Evolutionary conservation across 768 basidiomycete genomes (phyloP).

Genomic region (Kwoniella newhampshirensis): DNA sequence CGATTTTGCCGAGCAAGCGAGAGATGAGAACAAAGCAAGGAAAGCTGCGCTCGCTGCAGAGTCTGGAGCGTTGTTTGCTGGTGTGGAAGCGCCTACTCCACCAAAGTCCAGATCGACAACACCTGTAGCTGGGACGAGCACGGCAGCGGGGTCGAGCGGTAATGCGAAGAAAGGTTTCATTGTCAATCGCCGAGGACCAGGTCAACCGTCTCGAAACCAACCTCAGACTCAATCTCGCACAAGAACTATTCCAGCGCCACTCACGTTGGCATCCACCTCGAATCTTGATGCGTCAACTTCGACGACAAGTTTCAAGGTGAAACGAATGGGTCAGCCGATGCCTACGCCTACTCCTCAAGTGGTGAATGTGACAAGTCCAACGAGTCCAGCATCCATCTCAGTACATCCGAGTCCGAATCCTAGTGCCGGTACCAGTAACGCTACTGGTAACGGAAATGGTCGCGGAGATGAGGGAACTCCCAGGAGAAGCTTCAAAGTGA

Average conservation of each 20-base stretch:
- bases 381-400: slow-evolving; percentile 1
- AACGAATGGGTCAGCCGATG: slow-evolving; percentile 14
- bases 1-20: slow-evolving; percentile 24
- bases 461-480: background rate
- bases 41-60: slow-evolving; percentile 44
- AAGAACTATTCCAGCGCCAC: no score
- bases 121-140: background rate
- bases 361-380: background rate
- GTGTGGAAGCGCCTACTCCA: slow-evolving; percentile 32
- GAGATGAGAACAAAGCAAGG: slow-evolving; percentile 46
- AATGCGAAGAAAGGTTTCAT: slow-evolving; percentile 23
- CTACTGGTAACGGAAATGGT: slow-evolving; percentile 1
- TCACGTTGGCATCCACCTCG: no score
- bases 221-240: no score
- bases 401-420: slow-evolving; percentile 19
- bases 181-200: slow-evolving; percentile 22
- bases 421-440: background rate
- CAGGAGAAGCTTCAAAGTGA: slow-evolving; percentile 25
- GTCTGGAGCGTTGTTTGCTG: slow-evolving; percentile 40
- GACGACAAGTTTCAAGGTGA: slow-evolving; percentile 17
- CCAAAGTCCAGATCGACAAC: background rate
- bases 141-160: background rate
- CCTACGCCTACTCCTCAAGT: slow-evolving; percentile 8
- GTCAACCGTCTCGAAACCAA: slow-evolving; percentile 4
- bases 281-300: no score